phyloP scores from a whole-genome alignment of 768 basidiomycete genomes.

The Amanita jacksonii region DNA sequence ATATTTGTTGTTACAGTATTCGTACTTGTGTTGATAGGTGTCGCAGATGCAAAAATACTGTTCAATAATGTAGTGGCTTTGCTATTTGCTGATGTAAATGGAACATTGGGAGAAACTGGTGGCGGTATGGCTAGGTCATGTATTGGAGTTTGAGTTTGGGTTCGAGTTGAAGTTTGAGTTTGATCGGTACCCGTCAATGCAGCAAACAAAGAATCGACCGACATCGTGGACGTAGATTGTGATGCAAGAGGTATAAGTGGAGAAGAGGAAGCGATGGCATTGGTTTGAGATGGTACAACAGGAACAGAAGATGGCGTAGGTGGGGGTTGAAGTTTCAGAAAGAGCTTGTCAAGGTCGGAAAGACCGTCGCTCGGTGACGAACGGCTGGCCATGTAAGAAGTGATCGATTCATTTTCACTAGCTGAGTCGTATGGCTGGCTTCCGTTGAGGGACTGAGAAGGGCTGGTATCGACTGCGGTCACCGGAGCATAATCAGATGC shows the following conservation, averaged over 20 bases:
- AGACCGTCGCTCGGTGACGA: slow-evolving; percentile 17
- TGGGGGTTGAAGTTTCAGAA: slow-evolving; percentile 30
- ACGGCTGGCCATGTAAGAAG: neutral
- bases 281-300: neutral
- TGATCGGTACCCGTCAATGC: slow-evolving; percentile 19
- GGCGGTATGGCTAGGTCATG: slow-evolving; percentile 10
- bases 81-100: neutral
- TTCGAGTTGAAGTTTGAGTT: slow-evolving; percentile 18
- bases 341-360: slow-evolving; percentile 39
- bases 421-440: slow-evolving; percentile 1
- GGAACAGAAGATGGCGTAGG: slow-evolving; percentile 11
- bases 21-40: slow-evolving; percentile 7
- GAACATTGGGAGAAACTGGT: slow-evolving; percentile 11
- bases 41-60: slow-evolving; percentile 68
- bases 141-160: slow-evolving; percentile 10
- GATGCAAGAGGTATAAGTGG: slow-evolving; percentile 14
- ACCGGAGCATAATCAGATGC: too few relatives aligned
- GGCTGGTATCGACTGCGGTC: slow-evolving; percentile 1
- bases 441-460: neutral
- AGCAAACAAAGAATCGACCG: slow-evolving; percentile 41
- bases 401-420: slow-evolving; percentile 2
- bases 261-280: slow-evolving; percentile 1
- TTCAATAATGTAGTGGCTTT: slow-evolving; percentile 49
- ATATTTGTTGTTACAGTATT: slow-evolving; percentile 24
- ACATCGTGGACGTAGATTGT: slow-evolving; percentile 29